Base-by-base conservation (phyloP, 371 early-diverging fungal genomes). In the Blastocladiella emersonii region DNA sequence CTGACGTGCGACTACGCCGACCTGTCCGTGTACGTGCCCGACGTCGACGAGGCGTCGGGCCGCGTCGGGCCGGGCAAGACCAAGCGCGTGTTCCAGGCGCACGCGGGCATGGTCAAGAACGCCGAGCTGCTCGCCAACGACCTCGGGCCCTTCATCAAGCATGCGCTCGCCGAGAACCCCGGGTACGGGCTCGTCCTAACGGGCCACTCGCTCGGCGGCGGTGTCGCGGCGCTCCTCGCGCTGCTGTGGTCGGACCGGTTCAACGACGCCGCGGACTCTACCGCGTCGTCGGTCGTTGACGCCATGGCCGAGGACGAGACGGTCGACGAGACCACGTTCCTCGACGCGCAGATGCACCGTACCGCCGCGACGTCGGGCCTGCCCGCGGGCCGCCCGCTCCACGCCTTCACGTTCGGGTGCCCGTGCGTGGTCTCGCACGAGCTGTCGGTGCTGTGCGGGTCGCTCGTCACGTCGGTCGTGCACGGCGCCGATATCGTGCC, bases 171-270 rank as follows among this genome's bases (percentile, higher is more conserved):
- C 25, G 64, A 72, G 27, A 80, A 83, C 57, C 86, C 87, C 2
- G 76, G 78, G 32, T 90, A 89, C 66, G 88, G 88, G 0, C 75
- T 90, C 35, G 83, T 89, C 1, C 65, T 90, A 13, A 87, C 87
- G 43, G 91, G 91, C 0, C 91, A 91, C 65, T 85, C 85, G 2
- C 67, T 91, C 6, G 91, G 90, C 53, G 91, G 84, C 32, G 91
- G 90, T 5, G 89, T 90, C 5, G 86, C 86, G 0, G 72, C 83
- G 2, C 63, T 91, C 41, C 64, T 91, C 6, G 70, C 84, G 25
- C 72, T 90, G 7, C 66, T 91, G 17, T 90, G 89, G 91, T 75
- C 82, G 71, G 80, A 63, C 68, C 76, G 68, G 74, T 80, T 67
- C 36, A 64, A 25, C 48, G 56, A 73, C 41, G 19, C 57, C 0